Evolutionary conservation across 176 grass and related monocot genomes (phyloP), one percentile per base, ranked within the genome.

Genomic region (Carex myosuroides): DNA sequence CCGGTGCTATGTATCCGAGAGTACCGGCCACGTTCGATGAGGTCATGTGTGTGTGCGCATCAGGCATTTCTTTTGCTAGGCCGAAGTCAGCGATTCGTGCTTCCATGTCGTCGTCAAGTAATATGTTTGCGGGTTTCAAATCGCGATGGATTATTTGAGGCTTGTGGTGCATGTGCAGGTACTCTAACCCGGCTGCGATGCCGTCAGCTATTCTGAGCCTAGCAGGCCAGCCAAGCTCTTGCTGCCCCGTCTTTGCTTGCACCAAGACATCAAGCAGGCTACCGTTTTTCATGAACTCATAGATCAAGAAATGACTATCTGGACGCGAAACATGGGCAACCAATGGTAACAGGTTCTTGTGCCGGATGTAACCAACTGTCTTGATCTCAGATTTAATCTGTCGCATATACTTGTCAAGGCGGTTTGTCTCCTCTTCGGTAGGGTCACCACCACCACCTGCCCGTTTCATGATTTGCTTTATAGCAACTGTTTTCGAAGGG

Each of bases 311-410:
- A 88, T 98, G 91, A 84, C 91, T 92, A 79, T 93, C 89, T 0
- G 92, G 84, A 0, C 89, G 89, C 0, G 91, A 87, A 2, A 98
- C 84, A 82, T 98, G 93, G 5, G 93, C 96, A 14, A 92, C 78
- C 22, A 95, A 82, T 9, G 89, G 91, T 0, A 98, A 88, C 0
- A 98, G 91, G 63, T 93, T 98, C 24, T 90, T 93, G 91, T 98
- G 96, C 2, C 91, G 89, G 84, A 98, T 95, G 88, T 84, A 82
- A 0, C 96, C 96, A 0, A 95, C 93, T 0, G 96, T 98, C 22
- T 85, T 87, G 79, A 98, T 98, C 89, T 98, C 96, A 41, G 96
- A 95, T 84, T 87, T 88, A 50, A 98, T 90, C 86, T 98, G 96
- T 39, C 89, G 75, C 33, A 69, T 90, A 84, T 87, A 87, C 79